These are phyloP conservation scores for Trichoderma cornu-damae DNA, from an alignment of 2,329 filamentous ascomycete species.

Conservation along the genomic window DNA sequence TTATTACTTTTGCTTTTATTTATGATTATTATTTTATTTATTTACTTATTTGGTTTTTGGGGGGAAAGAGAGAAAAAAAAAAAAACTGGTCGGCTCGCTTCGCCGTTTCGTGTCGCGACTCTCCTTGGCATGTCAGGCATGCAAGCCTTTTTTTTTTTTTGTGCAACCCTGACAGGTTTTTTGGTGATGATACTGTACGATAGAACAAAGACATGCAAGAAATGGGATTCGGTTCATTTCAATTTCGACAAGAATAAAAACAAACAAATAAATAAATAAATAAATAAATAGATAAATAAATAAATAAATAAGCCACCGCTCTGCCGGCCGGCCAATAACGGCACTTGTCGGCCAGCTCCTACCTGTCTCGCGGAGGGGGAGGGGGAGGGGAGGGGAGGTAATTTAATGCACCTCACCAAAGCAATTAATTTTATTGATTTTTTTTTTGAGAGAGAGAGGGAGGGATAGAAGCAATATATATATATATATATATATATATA, in stretches of 20 bases:
- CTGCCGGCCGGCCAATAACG: constrained; percentile 4
- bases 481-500: too few species aligned
- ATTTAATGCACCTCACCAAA: background rate
- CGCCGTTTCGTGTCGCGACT: background rate
- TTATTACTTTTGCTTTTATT: too few species aligned
- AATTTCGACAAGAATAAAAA: background rate
- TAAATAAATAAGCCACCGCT: background rate
- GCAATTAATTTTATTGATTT: constrained; percentile 1
- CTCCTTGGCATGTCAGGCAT: background rate
- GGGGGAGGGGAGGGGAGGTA: background rate
- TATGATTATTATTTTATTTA: too few species aligned
- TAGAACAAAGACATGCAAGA: background rate
- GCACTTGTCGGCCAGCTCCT: background rate
- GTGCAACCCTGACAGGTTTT: background rate
- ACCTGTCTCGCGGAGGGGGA: too few species aligned
- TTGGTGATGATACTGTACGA: background rate
- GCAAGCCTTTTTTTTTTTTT: background rate
- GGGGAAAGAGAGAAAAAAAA: too few species aligned
- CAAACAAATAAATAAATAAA: too few species aligned
- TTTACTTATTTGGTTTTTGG: too few species aligned
- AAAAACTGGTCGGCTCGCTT: constrained; percentile 3
- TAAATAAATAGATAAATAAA: too few species aligned
- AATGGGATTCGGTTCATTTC: background rate
- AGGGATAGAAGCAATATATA: background rate
- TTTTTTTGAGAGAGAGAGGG: too few species aligned